phyloP scores from a whole-genome alignment of 192 early-diverging fungal genomes.

The Backusella australiensis region DNA sequence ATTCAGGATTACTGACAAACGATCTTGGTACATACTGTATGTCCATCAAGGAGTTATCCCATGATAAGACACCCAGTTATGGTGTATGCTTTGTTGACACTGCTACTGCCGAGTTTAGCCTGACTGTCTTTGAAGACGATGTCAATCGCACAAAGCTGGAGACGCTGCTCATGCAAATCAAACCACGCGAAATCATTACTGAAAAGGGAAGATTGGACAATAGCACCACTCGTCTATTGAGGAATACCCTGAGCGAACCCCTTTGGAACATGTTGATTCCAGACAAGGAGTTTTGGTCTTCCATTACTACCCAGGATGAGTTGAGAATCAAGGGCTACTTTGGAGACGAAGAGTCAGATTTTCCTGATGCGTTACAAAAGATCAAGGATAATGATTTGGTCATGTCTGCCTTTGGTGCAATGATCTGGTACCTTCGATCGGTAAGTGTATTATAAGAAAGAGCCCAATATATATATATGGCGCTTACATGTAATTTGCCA shows the following conservation, averaged over 20 bases:
- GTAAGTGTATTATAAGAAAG: slow-evolving; percentile 36
- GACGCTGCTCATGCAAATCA: slow-evolving; percentile 89
- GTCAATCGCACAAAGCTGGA: slow-evolving; percentile 85
- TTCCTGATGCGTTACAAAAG: slow-evolving; percentile 36
- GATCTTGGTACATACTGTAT: slow-evolving; percentile 96
- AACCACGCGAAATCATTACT: slow-evolving; percentile 87
- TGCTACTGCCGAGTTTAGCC: slow-evolving; percentile 86
- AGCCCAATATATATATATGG: not conserved
- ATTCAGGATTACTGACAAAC: slow-evolving; percentile 79
- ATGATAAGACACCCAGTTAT: slow-evolving; percentile 54
- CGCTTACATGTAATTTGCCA: slow-evolving; percentile 14
- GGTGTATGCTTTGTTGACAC: slow-evolving; percentile 96
- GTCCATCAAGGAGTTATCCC: slow-evolving; percentile 68
- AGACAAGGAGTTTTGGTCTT: slow-evolving; percentile 72
- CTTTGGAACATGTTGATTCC: slow-evolving; percentile 66
- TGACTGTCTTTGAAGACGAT: slow-evolving; percentile 83
- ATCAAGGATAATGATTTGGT: slow-evolving; percentile 35
- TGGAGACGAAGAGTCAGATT: slow-evolving; percentile 26
- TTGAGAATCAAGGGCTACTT: slow-evolving; percentile 62
- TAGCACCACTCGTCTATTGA: slow-evolving; percentile 56
- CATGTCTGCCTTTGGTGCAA: slow-evolving; percentile 42
- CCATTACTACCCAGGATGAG: slow-evolving; percentile 54
- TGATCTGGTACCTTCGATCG: slow-evolving; percentile 85
- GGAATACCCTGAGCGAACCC: slow-evolving; percentile 54
- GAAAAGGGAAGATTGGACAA: slow-evolving; percentile 67